phyloP scores from a whole-genome alignment of 805 yeast genomes.

The Barnettozyma vustinii region DNA sequence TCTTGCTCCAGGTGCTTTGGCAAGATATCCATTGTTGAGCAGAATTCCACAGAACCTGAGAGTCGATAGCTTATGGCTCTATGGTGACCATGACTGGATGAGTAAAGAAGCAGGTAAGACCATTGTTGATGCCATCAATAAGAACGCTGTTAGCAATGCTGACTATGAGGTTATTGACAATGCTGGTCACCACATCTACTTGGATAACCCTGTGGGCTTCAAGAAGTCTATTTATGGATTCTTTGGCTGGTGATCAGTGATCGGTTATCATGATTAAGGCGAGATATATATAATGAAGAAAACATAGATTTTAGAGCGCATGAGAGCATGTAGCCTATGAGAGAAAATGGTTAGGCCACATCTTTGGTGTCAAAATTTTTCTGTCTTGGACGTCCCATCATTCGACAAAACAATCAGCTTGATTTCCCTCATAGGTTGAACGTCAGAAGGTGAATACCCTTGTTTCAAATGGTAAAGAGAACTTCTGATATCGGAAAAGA shows the following conservation, averaged over 20 bases:
- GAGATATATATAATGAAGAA: background rate
- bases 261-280: background rate
- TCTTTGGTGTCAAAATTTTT: slow-evolving; percentile 7
- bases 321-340: background rate
- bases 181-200: slow-evolving; percentile 64
- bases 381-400: background rate
- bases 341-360: background rate
- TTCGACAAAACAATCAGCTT: no score
- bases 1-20: slow-evolving; percentile 52
- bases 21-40: slow-evolving; percentile 52
- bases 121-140: slow-evolving; percentile 31
- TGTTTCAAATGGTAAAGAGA: slow-evolving; percentile 8
- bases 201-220: slow-evolving; percentile 51
- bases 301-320: background rate
- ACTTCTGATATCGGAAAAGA: background rate
- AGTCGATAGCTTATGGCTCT: slow-evolving; percentile 42
- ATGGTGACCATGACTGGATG: slow-evolving; percentile 74
- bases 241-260: slow-evolving; percentile 23
- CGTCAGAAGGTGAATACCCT: no score
- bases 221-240: slow-evolving; percentile 35
- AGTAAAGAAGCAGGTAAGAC: slow-evolving; percentile 52
- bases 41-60: slow-evolving; percentile 37
- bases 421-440: no score
- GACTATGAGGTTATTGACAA: slow-evolving; percentile 34
- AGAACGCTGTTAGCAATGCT: slow-evolving; percentile 12